A percentile compares a stretch with the other conserved stretches of the same genome.
phyloP scores from a whole-genome alignment of 2,329 filamentous ascomycete species.

The Ophiostoma himal-ulmi region DNA sequence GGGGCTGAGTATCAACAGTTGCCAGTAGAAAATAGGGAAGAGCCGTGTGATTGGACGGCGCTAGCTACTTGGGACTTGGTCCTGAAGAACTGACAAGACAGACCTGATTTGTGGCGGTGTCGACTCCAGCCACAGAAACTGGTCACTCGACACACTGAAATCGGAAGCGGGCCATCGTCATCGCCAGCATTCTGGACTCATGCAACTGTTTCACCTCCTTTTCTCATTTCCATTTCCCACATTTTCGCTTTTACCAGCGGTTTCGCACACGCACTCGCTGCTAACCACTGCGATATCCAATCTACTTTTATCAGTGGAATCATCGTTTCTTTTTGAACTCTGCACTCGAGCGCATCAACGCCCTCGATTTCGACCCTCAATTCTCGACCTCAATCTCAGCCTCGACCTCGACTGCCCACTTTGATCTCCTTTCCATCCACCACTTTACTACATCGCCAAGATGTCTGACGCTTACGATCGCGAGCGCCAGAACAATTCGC shows the following conservation, averaged over 20 bases:
- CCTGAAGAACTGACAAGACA: neutral
- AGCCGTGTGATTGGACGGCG: neutral
- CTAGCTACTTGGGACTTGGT: neutral
- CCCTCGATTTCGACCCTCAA: too few relatives aligned
- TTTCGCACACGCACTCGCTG: conserved; percentile 8
- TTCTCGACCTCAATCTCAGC: neutral
- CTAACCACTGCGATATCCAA: neutral
- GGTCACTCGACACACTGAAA: neutral
- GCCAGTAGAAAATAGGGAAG: neutral
- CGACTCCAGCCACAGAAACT: neutral
- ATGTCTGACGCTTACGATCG: conserved; percentile 77
- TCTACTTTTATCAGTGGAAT: neutral
- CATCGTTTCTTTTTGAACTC: neutral
- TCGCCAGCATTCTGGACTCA: neutral
- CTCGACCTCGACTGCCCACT: neutral
- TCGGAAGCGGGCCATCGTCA: conserved; percentile 6
- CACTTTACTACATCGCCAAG: conserved; percentile 23
- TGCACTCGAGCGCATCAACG: neutral
- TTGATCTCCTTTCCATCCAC: too few relatives aligned
- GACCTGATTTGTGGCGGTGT: neutral
- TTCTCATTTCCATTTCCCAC: neutral
- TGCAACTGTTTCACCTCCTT: neutral
- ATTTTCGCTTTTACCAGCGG: neutral
- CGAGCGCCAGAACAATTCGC: conserved; percentile 88
- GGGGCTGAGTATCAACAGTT: conserved; percentile 18